phyloP scores from a whole-genome alignment of 129 eudicot species.

The Dittrichia graveolens region DNA sequence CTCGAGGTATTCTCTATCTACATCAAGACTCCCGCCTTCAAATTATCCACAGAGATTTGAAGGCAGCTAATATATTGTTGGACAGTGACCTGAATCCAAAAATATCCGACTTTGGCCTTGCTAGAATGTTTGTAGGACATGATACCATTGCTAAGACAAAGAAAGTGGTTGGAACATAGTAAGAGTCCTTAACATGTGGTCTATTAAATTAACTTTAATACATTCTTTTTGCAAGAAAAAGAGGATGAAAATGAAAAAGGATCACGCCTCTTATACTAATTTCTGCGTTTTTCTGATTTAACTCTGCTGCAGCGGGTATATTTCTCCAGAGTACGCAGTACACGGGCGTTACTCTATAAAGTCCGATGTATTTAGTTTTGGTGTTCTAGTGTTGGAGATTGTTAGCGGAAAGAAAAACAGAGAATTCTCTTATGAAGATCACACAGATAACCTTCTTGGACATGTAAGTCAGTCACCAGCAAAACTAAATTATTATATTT shows the following conservation, averaged over 20 bases:
- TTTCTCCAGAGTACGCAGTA: constrained; percentile 29
- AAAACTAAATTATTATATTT: no score
- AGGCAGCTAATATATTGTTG: constrained; percentile 34
- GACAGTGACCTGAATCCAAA: constrained; percentile 37
- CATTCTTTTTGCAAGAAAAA: no score
- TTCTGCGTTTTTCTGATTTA: no score
- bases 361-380: constrained; percentile 33
- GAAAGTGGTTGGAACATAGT: constrained; percentile 41
- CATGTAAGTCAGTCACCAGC: constrained; percentile 33
- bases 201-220: background rate
- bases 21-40: constrained; percentile 36
- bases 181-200: background rate
- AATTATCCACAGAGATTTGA: constrained; percentile 9
- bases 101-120: constrained; percentile 40
- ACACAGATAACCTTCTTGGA: constrained; percentile 40
- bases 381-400: constrained; percentile 32
- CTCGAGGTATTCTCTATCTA: constrained; percentile 41
- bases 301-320: constrained; percentile 7
- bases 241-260: no score
- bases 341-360: constrained; percentile 23
- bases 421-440: constrained; percentile 27
- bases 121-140: constrained; percentile 28
- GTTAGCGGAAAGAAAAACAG: constrained; percentile 31
- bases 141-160: constrained; percentile 27
- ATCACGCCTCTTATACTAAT: background rate